phyloP scores from a whole-genome alignment of 2,329 filamentous ascomycete species.

The Trichophyton simii region DNA sequence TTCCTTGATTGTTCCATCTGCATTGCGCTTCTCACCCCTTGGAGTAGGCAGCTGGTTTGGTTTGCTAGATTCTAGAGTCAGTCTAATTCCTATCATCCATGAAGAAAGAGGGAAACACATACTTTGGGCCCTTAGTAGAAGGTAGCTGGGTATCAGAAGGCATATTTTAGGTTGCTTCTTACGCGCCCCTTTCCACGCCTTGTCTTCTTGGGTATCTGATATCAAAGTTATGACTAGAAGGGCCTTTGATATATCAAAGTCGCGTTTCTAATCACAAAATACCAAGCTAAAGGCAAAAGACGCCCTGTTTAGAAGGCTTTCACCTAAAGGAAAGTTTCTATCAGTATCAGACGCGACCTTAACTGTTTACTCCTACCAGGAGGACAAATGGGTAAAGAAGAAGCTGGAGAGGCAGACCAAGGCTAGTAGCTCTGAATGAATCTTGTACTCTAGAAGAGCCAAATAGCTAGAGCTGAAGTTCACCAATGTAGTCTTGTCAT shows the following conservation, averaged over 20 bases:
- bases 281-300: neutral
- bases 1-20: slow-evolving; percentile 3
- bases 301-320: neutral
- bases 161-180: neutral
- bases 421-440: neutral
- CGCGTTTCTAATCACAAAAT: neutral
- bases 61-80: neutral
- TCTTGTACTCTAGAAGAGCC: neutral
- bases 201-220: neutral
- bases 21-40: slow-evolving; percentile 2
- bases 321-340: neutral
- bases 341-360: neutral
- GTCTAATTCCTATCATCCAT: neutral
- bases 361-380: neutral
- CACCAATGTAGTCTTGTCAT: neutral
- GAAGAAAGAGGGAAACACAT: neutral
- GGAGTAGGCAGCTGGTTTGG: neutral
- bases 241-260: neutral
- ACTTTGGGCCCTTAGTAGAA: neutral
- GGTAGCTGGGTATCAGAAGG: neutral
- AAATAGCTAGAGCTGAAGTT: neutral
- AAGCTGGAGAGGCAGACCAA: neutral
- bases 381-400: neutral
- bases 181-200: neutral
- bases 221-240: neutral